These are phyloP conservation scores for Spizellomyces punctatus DNA, from an alignment of 192 early-diverging fungal species.

Conservation along the genomic window DNA sequence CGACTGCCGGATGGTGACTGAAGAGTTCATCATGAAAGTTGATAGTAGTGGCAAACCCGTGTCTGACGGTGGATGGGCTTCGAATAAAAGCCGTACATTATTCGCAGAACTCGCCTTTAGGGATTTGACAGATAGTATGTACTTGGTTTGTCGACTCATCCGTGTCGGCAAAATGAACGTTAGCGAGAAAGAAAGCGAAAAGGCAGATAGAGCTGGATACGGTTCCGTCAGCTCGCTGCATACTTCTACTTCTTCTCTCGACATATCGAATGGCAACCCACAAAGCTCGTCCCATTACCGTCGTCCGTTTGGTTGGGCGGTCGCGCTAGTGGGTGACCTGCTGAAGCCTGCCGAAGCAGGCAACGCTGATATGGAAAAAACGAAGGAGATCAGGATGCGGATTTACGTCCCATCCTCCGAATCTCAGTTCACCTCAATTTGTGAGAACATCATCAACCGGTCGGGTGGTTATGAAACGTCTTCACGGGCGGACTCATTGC, in stretches of 20 bases:
- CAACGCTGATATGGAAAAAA: slow-evolving; percentile 3
- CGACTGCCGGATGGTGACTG: slow-evolving; percentile 54
- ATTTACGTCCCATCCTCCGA: slow-evolving; percentile 56
- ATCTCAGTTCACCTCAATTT: slow-evolving; percentile 49
- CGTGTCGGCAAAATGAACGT: slow-evolving; percentile 66
- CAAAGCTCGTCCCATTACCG: slow-evolving; percentile 23
- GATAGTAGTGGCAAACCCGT: slow-evolving; percentile 59
- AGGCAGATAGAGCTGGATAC: slow-evolving; percentile 24
- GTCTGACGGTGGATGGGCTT: slow-evolving; percentile 33
- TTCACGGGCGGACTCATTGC: slow-evolving; percentile 47
- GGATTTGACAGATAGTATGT: slow-evolving; percentile 55
- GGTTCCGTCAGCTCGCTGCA: slow-evolving; percentile 17
- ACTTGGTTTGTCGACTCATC: slow-evolving; percentile 64
- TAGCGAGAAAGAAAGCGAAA: slow-evolving; percentile 48
- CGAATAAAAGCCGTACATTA: slow-evolving; percentile 53
- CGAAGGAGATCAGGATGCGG: slow-evolving; percentile 49
- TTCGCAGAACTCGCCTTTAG: slow-evolving; percentile 61
- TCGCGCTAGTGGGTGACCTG: slow-evolving; percentile 51
- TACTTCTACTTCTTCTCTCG: slow-evolving; percentile 10
- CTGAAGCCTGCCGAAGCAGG: slow-evolving; percentile 38
- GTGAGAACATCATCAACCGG: slow-evolving; percentile 60
- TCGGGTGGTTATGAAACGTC: slow-evolving; percentile 46
- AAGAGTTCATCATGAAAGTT: slow-evolving; percentile 60
- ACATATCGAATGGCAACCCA: not conserved
- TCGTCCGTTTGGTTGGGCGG: slow-evolving; percentile 67